These are phyloP conservation scores for Pythium graminicola DNA, from an alignment of 352 stramenopile species.

Conservation along the genomic window DNA sequence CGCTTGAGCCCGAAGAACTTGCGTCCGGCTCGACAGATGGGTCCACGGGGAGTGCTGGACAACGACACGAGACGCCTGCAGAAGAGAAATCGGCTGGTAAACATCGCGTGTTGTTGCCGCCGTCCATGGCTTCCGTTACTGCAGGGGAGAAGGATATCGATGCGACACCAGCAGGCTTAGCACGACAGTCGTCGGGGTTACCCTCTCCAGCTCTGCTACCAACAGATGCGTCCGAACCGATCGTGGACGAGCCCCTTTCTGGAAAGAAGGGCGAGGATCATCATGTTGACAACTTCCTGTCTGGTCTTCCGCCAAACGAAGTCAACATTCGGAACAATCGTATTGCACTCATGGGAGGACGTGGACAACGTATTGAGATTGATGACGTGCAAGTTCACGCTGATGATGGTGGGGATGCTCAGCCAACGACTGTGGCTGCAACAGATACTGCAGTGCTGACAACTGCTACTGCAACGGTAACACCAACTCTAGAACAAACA, in stretches of 20 bases:
- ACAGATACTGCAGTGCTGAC: not conserved
- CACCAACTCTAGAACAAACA: not conserved
- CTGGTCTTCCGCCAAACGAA: slow-evolving; percentile 86
- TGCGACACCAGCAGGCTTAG: too few relatives aligned
- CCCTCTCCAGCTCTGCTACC: not conserved
- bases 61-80: slow-evolving; percentile 16
- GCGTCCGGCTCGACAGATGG: slow-evolving; percentile 24
- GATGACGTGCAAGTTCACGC: slow-evolving; percentile 42
- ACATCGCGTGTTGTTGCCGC: slow-evolving; percentile 34
- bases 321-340: slow-evolving; percentile 85
- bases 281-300: slow-evolving; percentile 69
- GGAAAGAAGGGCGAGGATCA: slow-evolving; percentile 39
- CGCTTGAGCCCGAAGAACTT: slow-evolving; percentile 45
- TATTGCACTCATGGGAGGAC: slow-evolving; percentile 90
- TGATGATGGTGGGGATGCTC: slow-evolving; percentile 30
- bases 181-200: slow-evolving; percentile 20
- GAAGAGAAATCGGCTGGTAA: slow-evolving; percentile 51
- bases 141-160: not conserved
- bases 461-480: not conserved
- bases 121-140: slow-evolving; percentile 5
- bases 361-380: slow-evolving; percentile 82
- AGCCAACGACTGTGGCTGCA: not conserved
- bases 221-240: slow-evolving; percentile 5
- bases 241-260: slow-evolving; percentile 52
- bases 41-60: not conserved